A percentile compares a stretch with the other conserved stretches of the same genome.
Evolutionary conservation across 257 asterid genomes (phyloP).

Genomic region (Cordia subcordata): DNA sequence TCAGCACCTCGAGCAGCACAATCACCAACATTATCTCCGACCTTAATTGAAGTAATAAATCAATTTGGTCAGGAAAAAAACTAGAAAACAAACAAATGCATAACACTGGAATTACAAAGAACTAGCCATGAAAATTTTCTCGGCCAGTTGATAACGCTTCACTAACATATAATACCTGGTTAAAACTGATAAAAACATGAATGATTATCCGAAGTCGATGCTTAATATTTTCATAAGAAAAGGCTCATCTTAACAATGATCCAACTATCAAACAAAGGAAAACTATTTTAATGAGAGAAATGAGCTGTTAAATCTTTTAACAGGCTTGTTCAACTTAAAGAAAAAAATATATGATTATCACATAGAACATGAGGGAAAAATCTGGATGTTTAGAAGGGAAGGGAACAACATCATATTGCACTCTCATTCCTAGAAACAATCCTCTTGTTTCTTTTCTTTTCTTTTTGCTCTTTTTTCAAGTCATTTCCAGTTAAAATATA

Average conservation of each 20-base stretch:
- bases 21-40: constrained; percentile 99
- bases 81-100: constrained; percentile 2
- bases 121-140: no score
- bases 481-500: neutral
- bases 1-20: constrained; percentile 99
- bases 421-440: neutral
- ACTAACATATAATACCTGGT: no score
- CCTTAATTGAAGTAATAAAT: constrained; percentile 44
- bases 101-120: no score
- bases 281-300: neutral
- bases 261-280: no score
- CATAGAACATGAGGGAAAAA: neutral
- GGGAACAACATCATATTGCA: neutral
- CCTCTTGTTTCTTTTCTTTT: no score
- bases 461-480: neutral
- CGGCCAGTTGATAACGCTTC: no score
- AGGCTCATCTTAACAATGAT: constrained; percentile 1
- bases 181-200: no score
- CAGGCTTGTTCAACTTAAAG: neutral
- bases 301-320: neutral
- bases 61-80: constrained; percentile 13
- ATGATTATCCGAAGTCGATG: no score
- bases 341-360: neutral
- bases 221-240: neutral
- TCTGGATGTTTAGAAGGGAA: neutral